Percentiles rank a stretch among this genome's conserved stretches.
Conservation (phyloP, 192 early-diverging fungal species). For the Tieghemiomyces parasiticus region DNA sequence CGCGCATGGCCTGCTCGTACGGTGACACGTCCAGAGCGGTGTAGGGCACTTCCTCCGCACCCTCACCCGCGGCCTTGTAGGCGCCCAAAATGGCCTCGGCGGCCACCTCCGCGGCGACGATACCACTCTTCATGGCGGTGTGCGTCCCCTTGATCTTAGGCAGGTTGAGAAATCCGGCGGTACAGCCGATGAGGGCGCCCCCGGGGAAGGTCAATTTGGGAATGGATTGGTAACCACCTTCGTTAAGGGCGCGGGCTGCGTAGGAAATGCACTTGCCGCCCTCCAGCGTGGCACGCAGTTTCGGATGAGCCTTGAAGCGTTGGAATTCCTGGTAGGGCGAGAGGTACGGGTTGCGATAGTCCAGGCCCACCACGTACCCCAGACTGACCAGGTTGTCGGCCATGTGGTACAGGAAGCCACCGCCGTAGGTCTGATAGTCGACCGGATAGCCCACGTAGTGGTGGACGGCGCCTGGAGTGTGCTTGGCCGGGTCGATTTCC, state of each 20-base stretch:
- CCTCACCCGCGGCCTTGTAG: background rate
- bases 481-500: slow-evolving; percentile 80
- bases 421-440: slow-evolving; percentile 82
- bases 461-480: slow-evolving; percentile 61
- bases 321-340: slow-evolving; percentile 97
- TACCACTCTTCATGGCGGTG: slow-evolving; percentile 98
- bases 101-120: slow-evolving; percentile 86
- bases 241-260: slow-evolving; percentile 92
- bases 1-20: slow-evolving; percentile 69
- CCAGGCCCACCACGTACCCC: slow-evolving; percentile 82
- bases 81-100: slow-evolving; percentile 43
- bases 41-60: slow-evolving; percentile 25
- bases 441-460: slow-evolving; percentile 91
- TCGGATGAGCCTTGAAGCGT: slow-evolving; percentile 88
- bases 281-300: slow-evolving; percentile 63
- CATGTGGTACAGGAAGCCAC: slow-evolving; percentile 92
- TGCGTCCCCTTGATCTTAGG: slow-evolving; percentile 99
- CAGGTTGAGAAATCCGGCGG: slow-evolving; percentile 93
- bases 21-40: slow-evolving; percentile 49
- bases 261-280: slow-evolving; percentile 84
- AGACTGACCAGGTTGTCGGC: slow-evolving; percentile 74
- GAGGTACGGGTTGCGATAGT: slow-evolving; percentile 91
- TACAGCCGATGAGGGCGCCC: slow-evolving; percentile 87
- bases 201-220: slow-evolving; percentile 91
- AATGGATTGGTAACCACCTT: slow-evolving; percentile 91